A percentile compares a stretch with the other conserved stretches of the same genome.
phyloP scores from a whole-genome alignment of 2,329 filamentous ascomycete species.

The Beauveria sp. region DNA sequence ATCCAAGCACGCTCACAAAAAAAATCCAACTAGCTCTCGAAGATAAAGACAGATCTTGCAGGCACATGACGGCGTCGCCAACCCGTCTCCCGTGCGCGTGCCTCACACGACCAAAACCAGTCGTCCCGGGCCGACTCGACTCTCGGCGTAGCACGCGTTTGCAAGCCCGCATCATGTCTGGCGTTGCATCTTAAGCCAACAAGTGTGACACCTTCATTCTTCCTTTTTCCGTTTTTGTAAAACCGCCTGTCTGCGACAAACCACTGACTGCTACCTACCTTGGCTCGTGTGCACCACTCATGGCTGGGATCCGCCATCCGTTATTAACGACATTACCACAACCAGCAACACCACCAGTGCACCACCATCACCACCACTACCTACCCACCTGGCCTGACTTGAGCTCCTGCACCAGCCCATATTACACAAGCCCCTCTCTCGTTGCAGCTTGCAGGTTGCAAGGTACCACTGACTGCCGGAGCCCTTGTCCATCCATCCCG shows the following conservation, averaged over 20 bases:
- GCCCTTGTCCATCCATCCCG: neutral
- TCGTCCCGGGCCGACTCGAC: neutral
- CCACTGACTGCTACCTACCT: neutral
- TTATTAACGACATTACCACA: neutral
- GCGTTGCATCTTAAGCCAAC: neutral
- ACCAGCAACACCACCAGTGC: neutral
- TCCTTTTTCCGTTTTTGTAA: neutral
- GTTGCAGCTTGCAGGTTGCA: neutral
- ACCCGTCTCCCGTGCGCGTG: neutral
- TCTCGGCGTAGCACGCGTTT: neutral
- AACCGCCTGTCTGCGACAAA: neutral
- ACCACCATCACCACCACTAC: neutral
- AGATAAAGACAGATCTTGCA: neutral
- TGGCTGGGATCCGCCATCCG: neutral
- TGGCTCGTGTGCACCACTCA: neutral
- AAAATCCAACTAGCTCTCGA: neutral
- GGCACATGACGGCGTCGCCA: neutral
- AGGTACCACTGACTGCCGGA: constrained; percentile 8
- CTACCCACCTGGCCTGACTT: neutral
- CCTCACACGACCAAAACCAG: neutral
- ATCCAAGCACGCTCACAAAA: neutral
- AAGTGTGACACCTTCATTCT: neutral
- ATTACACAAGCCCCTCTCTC: neutral
- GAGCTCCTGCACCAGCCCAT: neutral
- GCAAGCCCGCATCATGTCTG: neutral